Conservation (phyloP, 2,329 filamentous ascomycete genomes). For the Fusarium chlamydosporum region DNA sequence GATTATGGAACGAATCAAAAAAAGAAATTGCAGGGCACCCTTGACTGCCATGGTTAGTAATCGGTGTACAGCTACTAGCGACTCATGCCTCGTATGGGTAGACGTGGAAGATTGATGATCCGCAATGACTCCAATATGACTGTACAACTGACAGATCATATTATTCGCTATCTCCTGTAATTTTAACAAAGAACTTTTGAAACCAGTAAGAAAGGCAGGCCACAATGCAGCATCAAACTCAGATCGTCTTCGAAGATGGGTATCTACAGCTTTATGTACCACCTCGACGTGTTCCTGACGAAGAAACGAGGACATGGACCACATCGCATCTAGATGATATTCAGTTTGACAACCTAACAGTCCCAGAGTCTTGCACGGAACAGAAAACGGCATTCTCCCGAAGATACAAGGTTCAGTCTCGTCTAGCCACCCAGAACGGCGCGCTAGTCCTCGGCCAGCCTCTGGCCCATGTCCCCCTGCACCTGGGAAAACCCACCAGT, state of each 20-base stretch:
- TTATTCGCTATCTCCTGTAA: constrained; percentile 2
- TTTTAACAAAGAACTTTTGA: constrained; percentile 4
- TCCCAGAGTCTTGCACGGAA: neutral
- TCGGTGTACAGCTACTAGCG: neutral
- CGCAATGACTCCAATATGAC: neutral
- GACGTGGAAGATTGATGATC: constrained; percentile 4
- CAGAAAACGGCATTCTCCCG: neutral
- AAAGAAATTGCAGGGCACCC: neutral
- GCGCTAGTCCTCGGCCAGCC: neutral
- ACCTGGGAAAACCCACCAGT: neutral
- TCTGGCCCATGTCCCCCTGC: neutral
- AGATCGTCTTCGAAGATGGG: constrained; percentile 6
- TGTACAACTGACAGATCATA: constrained; percentile 8
- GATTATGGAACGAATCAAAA: neutral
- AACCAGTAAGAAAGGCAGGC: neutral
- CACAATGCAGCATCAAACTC: constrained; percentile 8
- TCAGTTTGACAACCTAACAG: neutral
- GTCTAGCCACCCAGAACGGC: constrained; percentile 4
- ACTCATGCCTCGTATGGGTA: no score
- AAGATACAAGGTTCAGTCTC: constrained; percentile 1
- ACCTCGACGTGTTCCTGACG: neutral
- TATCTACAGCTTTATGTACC: neutral
- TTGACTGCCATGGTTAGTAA: neutral
- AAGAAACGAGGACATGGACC: neutral
- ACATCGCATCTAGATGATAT: constrained; percentile 21